phyloP scores from a whole-genome alignment of 1,284 basidiomycete species.

The Takashimella koratensis region DNA sequence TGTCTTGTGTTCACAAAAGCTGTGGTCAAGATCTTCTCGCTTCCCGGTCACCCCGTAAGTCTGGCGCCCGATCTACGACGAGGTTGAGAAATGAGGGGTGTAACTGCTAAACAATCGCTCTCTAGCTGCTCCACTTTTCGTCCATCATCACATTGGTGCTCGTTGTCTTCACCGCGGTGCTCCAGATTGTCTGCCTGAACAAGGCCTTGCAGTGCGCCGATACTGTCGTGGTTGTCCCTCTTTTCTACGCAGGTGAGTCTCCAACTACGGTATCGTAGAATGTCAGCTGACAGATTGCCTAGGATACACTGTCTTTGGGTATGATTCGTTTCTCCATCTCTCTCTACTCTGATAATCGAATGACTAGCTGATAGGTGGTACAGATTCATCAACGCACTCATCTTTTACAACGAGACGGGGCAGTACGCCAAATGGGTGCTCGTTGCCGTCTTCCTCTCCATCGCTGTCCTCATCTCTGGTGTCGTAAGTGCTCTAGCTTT shows the following conservation, averaged over 20 bases:
- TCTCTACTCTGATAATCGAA: too few relatives aligned
- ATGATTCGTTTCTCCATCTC: conserved; percentile 23
- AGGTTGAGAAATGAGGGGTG: not conserved
- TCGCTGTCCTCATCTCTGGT: conserved; percentile 75
- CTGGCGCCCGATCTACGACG: not conserved
- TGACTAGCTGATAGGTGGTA: not conserved
- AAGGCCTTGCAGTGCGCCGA: conserved; percentile 63
- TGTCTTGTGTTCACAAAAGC: conserved; percentile 90
- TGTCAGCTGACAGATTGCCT: not conserved
- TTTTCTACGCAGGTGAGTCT: conserved; percentile 58
- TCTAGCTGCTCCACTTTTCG: conserved; percentile 67
- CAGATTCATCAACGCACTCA: conserved; percentile 64
- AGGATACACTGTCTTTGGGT: conserved; percentile 63
- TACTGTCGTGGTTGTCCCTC: conserved; percentile 67
- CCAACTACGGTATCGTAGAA: too few relatives aligned
- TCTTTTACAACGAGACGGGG: conserved; percentile 75
- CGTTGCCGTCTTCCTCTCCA: conserved; percentile 78
- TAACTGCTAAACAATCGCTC: not conserved
- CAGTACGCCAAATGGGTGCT: conserved; percentile 81
- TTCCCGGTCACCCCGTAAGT: conserved; percentile 43
- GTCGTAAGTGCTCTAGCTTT: too few relatives aligned
- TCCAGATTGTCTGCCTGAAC: conserved; percentile 87
- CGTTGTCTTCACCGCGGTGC: conserved; percentile 70
- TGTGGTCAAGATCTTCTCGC: conserved; percentile 46
- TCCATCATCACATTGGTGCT: conserved; percentile 79